These are phyloP conservation scores for Simplicillium aogashimaense DNA, from an alignment of 2,329 filamentous ascomycete genomes.

Conservation along the genomic window DNA sequence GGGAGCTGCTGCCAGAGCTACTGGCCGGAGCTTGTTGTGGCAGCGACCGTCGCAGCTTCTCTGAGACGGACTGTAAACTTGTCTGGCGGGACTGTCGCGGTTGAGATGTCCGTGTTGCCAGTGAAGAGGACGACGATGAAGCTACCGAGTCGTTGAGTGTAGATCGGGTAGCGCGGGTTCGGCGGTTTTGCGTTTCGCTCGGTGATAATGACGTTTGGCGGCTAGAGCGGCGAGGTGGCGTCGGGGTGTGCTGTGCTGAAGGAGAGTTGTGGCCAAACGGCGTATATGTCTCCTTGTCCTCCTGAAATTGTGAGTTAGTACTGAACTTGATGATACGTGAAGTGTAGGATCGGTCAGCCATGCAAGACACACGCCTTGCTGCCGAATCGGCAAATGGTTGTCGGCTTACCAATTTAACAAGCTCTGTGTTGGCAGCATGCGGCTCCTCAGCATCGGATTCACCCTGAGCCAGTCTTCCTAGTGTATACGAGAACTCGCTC, in stretches of 20 bases:
- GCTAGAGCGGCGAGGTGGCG: conserved; percentile 13
- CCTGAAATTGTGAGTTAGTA: no score
- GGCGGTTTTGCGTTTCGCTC: conserved; percentile 20
- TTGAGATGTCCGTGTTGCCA: conserved; percentile 11
- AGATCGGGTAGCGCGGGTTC: conserved; percentile 17
- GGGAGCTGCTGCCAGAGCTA: background rate
- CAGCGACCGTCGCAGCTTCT: conserved; percentile 24
- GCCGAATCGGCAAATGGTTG: background rate
- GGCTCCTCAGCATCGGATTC: conserved; percentile 3
- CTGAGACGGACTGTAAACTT: conserved; percentile 18
- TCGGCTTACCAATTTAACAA: conserved; percentile 9
- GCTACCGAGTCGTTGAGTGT: conserved; percentile 13
- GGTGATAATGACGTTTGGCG: conserved; percentile 23
- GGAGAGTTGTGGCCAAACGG: conserved; percentile 14
- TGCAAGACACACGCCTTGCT: no score
- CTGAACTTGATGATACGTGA: no score
- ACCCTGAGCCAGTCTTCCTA: no score
- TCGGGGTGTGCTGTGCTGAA: conserved; percentile 14
- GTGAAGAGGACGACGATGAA: conserved; percentile 15
- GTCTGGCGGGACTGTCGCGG: conserved; percentile 16
- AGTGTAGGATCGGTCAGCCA: no score
- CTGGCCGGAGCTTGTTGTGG: conserved; percentile 10
- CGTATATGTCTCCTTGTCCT: background rate
- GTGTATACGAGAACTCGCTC: conserved; percentile 54
- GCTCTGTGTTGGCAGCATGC: conserved; percentile 16